These are phyloP conservation scores for Ballota nigra DNA, from an alignment of 257 asterid species.

Conservation along the genomic window DNA sequence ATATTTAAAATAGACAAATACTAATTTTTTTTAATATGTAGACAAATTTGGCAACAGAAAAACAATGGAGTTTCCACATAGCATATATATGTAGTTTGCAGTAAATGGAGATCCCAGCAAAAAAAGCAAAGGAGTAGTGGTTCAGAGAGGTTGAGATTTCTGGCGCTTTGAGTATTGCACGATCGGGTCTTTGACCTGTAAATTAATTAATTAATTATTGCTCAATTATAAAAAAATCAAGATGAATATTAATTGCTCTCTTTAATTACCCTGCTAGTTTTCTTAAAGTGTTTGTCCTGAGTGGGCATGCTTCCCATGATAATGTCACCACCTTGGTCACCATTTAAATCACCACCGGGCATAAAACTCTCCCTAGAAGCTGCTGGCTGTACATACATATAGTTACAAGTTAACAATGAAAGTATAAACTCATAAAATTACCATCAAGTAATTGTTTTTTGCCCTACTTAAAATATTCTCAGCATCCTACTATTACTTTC, in stretches of 20 bases:
- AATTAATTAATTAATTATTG: background rate
- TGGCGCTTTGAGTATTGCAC: conserved; percentile 76
- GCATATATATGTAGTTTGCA: too few species aligned
- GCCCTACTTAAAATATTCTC: too few species aligned
- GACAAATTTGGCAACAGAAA: too few species aligned
- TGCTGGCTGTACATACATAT: conserved; percentile 52
- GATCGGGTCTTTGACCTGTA: conserved; percentile 85
- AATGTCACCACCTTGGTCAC: conserved; percentile 7
- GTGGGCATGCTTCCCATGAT: conserved; percentile 51
- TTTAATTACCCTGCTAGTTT: conserved; percentile 73
- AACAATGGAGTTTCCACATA: too few species aligned
- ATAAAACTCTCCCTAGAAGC: conserved; percentile 79
- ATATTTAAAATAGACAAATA: too few species aligned
- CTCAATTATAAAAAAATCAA: too few species aligned
- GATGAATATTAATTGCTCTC: too few species aligned
- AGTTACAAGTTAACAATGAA: background rate
- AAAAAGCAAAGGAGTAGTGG: background rate
- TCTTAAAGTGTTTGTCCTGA: conserved; percentile 65
- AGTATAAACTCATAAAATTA: too few species aligned
- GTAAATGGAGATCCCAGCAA: too few species aligned
- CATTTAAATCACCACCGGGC: conserved; percentile 33
- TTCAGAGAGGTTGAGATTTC: conserved; percentile 54
- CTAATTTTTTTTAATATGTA: too few species aligned
- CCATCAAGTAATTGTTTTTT: too few species aligned
- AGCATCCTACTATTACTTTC: too few species aligned